Evolutionary conservation across 2,329 filamentous ascomycete species (phyloP).

Genomic region (Botrytis sinoallii): DNA sequence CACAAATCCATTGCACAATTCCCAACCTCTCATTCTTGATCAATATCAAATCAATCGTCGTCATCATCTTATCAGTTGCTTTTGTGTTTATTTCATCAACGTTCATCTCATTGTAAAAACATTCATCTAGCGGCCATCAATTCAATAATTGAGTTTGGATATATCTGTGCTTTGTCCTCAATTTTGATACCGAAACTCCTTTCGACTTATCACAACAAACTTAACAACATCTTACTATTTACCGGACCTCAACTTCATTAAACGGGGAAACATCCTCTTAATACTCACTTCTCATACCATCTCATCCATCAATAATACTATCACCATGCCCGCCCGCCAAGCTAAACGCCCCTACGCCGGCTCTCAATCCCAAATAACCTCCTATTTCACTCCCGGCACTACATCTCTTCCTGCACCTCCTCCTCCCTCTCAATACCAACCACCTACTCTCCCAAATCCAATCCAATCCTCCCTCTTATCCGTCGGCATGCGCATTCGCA

Average conservation of each 20-base stretch:
- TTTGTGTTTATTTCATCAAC: not conserved
- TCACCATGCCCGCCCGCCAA: slow-evolving; percentile 24
- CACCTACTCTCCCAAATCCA: slow-evolving; percentile 43
- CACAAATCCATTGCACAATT: slow-evolving; percentile 4
- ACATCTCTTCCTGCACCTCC: slow-evolving; percentile 28
- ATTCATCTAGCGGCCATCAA: not conserved
- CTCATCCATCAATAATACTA: not conserved
- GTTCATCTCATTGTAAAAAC: not conserved
- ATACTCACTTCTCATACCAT: not conserved
- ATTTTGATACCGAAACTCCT: not conserved
- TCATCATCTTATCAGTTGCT: not conserved
- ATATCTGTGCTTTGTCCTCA: not conserved
- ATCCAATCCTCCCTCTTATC: slow-evolving; percentile 80
- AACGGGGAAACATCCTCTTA: not conserved
- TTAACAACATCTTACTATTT: not conserved
- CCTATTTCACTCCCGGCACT: slow-evolving; percentile 49
- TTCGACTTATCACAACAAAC: not conserved
- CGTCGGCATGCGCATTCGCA: slow-evolving; percentile 92
- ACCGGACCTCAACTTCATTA: not conserved
- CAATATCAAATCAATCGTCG: not conserved
- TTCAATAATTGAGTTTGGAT: not conserved
- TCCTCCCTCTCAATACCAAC: slow-evolving; percentile 41
- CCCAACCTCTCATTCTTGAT: not conserved
- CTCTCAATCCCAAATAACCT: slow-evolving; percentile 57
- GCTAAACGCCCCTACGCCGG: slow-evolving; percentile 61